Evolutionary conservation across 371 early-diverging fungal genomes (phyloP).

Genomic region (Apophysomyces trapeziformis): DNA sequence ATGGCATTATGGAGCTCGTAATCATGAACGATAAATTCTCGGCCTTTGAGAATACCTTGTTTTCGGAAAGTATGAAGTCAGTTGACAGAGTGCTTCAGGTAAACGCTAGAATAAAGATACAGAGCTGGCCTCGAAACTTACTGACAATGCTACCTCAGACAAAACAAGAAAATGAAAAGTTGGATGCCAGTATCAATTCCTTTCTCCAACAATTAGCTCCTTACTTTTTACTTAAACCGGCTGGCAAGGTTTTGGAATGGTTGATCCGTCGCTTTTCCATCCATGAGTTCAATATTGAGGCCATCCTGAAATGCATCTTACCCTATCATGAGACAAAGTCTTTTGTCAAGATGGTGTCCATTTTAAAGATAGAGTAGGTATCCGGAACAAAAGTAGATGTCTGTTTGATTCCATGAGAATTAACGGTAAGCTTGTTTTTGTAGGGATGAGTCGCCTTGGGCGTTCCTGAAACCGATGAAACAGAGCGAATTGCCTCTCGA

Average conservation of each 20-base stretch:
- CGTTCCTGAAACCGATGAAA: conserved; percentile 66
- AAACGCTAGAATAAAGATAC: neutral
- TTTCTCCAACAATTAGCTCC: conserved; percentile 83
- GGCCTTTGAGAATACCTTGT: conserved; percentile 77
- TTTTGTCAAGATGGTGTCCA: conserved; percentile 80
- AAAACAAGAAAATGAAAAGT: conserved; percentile 77
- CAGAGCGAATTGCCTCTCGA: conserved; percentile 64
- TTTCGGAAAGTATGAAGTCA: conserved; percentile 80
- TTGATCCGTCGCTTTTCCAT: conserved; percentile 89
- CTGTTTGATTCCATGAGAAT: too few relatives aligned
- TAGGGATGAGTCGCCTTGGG: conserved; percentile 70
- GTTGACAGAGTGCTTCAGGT: conserved; percentile 79
- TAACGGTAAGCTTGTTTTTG: neutral
- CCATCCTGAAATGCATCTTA: conserved; percentile 74
- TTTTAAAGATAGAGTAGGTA: conserved; percentile 69
- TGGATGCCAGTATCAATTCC: conserved; percentile 75
- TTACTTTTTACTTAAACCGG: conserved; percentile 79
- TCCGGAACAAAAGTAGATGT: neutral
- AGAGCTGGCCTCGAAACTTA: too few relatives aligned
- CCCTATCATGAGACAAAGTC: conserved; percentile 94
- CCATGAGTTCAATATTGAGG: conserved; percentile 86
- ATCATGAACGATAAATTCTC: conserved; percentile 70
- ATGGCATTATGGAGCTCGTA: conserved; percentile 80
- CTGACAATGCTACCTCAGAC: conserved; percentile 51
- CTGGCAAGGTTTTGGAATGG: conserved; percentile 93